Conservation (phyloP, 768 basidiomycete genomes). For the Podaxis mareebaensis region DNA sequence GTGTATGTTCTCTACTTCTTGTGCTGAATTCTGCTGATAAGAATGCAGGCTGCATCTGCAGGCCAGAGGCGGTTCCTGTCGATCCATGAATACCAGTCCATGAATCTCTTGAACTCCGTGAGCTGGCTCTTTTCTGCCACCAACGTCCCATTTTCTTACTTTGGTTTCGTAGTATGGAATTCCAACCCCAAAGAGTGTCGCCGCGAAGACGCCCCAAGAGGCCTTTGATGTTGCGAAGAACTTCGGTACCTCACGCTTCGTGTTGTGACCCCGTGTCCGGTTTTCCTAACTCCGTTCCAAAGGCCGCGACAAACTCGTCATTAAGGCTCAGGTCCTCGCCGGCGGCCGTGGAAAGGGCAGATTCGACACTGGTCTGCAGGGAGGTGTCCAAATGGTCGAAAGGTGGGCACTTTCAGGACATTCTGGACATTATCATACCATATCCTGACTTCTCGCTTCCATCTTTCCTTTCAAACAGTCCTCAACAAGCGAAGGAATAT, state of each 20-base stretch:
- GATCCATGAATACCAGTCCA: conserved; percentile 98
- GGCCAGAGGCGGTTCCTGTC: conserved; percentile 91
- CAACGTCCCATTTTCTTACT: conserved; percentile 7
- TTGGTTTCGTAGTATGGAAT: conserved; percentile 78
- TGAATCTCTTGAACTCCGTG: conserved; percentile 92
- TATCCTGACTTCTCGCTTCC: conserved; percentile 8
- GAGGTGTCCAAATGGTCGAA: conserved; percentile 94
- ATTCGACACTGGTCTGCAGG: conserved; percentile 94
- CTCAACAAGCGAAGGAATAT: conserved; percentile 84
- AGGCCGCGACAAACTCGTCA: conserved; percentile 83
- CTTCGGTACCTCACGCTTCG: conserved; percentile 60
- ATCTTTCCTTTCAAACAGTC: conserved; percentile 40
- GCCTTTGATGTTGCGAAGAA: conserved; percentile 86
- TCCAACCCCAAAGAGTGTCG: conserved; percentile 88
- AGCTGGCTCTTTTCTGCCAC: conserved; percentile 20
- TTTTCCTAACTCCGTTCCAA: conserved; percentile 8
- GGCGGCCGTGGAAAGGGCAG: conserved; percentile 98
- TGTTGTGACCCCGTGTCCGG: conserved; percentile 1
- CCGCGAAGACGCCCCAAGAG: conserved; percentile 87
- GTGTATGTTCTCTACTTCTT: conserved; percentile 42
- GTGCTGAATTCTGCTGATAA: conserved; percentile 11
- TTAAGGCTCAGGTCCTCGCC: conserved; percentile 98
- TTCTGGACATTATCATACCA: not conserved
- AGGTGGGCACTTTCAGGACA: conserved; percentile 47
- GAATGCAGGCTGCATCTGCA: conserved; percentile 60